phyloP scores from a whole-genome alignment of 2,329 filamentous ascomycete species.

The Xenoacremonium recifei region DNA sequence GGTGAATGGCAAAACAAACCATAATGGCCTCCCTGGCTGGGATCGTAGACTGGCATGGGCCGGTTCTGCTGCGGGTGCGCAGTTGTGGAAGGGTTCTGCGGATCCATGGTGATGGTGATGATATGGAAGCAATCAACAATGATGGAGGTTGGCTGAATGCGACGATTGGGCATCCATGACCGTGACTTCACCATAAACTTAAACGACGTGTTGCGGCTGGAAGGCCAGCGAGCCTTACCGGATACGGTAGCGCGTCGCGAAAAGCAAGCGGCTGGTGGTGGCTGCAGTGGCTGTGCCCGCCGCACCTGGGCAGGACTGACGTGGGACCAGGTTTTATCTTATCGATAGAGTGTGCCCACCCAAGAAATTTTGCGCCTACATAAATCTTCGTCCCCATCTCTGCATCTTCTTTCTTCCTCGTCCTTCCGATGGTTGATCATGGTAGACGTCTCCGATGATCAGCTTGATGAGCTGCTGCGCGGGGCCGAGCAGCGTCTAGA shows the following conservation, averaged over 20 bases:
- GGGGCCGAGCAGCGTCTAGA: slow-evolving; percentile 32
- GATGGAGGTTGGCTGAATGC: slow-evolving; percentile 15
- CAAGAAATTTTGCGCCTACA: too few relatives aligned
- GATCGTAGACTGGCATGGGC: slow-evolving; percentile 68
- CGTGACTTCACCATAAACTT: slow-evolving; percentile 8
- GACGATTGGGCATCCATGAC: slow-evolving; percentile 22
- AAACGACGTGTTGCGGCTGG: too few relatives aligned
- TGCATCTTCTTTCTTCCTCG: slow-evolving; percentile 8
- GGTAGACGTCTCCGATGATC: slow-evolving; percentile 28
- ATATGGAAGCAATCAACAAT: slow-evolving; percentile 11
- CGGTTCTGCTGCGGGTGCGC: slow-evolving; percentile 57
- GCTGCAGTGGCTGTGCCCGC: too few relatives aligned
- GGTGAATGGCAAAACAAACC: slow-evolving; percentile 48
- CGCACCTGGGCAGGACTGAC: too few relatives aligned
- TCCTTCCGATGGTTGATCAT: slow-evolving; percentile 26
- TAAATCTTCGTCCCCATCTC: slow-evolving; percentile 5
- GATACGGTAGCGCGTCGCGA: too few relatives aligned
- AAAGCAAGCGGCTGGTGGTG: too few relatives aligned
- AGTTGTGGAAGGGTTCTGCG: slow-evolving; percentile 43
- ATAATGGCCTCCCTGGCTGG: slow-evolving; percentile 73
- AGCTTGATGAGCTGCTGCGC: slow-evolving; percentile 31
- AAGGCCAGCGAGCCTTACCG: too few relatives aligned
- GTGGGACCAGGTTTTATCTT: too few relatives aligned
- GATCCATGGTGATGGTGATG: slow-evolving; percentile 32
- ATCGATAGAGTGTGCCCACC: too few relatives aligned